Evolutionary conservation across 495 filamentous ascomycete species (phyloP).

Genomic region (Haplographium delicatum): DNA sequence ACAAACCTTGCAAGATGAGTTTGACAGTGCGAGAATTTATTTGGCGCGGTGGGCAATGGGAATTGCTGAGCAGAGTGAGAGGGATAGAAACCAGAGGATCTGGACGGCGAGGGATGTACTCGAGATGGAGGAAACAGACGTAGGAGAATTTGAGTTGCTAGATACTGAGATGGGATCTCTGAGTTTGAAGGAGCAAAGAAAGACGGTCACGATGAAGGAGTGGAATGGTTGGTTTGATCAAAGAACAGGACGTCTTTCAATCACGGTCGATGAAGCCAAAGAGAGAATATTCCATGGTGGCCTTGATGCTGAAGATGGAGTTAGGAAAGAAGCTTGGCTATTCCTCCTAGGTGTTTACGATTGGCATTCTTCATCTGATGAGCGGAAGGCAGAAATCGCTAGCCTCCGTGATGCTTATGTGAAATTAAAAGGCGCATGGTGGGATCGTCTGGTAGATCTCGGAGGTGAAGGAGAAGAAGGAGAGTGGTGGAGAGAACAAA

Average conservation of each 20-base stretch:
- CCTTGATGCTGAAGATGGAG: constrained; percentile 80
- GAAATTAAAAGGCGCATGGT: constrained; percentile 90
- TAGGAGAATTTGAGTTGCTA: constrained; percentile 93
- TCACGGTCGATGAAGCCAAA: constrained; percentile 89
- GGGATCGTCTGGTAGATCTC: constrained; percentile 85
- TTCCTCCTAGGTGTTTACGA: constrained; percentile 88
- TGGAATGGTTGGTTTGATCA: constrained; percentile 84
- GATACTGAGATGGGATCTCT: constrained; percentile 71
- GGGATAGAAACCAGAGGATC: constrained; percentile 74
- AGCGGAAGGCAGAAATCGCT: constrained; percentile 72
- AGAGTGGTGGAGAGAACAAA: constrained; percentile 96
- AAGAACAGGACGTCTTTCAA: constrained; percentile 61
- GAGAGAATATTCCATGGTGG: constrained; percentile 95
- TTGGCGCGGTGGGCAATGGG: constrained; percentile 97
- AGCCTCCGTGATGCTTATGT: constrained; percentile 91
- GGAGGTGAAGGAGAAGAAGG: constrained; percentile 68
- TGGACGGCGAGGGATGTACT: constrained; percentile 92
- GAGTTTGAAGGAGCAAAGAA: constrained; percentile 67
- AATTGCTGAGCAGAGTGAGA: constrained; percentile 91
- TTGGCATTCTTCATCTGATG: constrained; percentile 80
- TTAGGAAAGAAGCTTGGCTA: constrained; percentile 93
- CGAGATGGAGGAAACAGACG: constrained; percentile 87
- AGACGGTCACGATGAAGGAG: constrained; percentile 72
- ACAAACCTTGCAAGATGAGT: constrained; percentile 91
- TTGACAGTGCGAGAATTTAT: constrained; percentile 91